phyloP scores from a whole-genome alignment of 1,284 basidiomycete genomes.

The Malassezia furfur region DNA sequence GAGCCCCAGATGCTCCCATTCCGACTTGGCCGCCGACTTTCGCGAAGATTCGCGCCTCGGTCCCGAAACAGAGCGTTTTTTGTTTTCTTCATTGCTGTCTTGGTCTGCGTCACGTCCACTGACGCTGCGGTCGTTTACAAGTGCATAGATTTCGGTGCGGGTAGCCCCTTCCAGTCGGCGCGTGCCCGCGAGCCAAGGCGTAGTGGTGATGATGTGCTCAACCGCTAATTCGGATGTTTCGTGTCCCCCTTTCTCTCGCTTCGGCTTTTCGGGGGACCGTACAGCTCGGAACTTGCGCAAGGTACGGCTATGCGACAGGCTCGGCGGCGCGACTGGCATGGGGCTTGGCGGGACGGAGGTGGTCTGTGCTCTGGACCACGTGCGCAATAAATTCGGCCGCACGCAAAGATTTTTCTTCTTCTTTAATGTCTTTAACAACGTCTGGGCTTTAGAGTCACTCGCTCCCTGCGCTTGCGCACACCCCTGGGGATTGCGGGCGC shows the following conservation, averaged over 20 bases:
- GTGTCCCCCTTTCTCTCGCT: neutral
- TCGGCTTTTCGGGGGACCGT: neutral
- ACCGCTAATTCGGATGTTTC: neutral
- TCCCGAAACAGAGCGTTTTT: conserved; percentile 20
- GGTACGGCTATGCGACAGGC: neutral
- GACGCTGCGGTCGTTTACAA: conserved; percentile 40
- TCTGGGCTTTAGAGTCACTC: conserved; percentile 21
- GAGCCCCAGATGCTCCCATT: conserved; percentile 38
- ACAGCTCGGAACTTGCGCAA: conserved; percentile 13
- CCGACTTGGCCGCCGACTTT: conserved; percentile 28
- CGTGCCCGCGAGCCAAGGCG: conserved; percentile 7
- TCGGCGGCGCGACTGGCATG: neutral
- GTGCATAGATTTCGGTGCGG: conserved; percentile 22
- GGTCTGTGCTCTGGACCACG: conserved; percentile 5
- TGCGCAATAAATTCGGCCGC: neutral
- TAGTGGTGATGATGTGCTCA: conserved; percentile 3
- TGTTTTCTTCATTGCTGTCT: conserved; percentile 31
- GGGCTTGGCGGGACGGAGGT: neutral
- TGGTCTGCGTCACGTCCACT: conserved; percentile 38
- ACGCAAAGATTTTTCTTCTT: conserved; percentile 2
- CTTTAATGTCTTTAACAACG: conserved; percentile 15
- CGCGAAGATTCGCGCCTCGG: conserved; percentile 29
- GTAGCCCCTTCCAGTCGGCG: conserved; percentile 6
- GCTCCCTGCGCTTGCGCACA: conserved; percentile 14
- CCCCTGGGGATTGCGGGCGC: conserved; percentile 19